Conservation (phyloP, 2,329 filamentous ascomycete species). For the Colletotrichum simmondsii region DNA sequence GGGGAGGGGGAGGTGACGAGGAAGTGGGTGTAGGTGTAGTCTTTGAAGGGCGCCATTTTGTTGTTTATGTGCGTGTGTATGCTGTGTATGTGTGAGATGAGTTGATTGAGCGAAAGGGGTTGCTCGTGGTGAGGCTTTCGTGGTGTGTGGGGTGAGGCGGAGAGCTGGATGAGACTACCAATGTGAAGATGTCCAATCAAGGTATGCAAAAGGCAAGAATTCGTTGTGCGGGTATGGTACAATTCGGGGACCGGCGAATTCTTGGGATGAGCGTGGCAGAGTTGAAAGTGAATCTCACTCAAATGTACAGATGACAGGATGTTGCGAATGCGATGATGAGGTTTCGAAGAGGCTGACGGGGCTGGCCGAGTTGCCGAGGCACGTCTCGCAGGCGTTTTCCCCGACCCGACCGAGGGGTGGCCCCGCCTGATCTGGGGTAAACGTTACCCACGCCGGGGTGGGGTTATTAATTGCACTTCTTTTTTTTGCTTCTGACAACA, state of each 20-base stretch:
- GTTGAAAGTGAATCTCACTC: neutral
- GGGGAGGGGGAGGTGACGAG: slow-evolving; percentile 76
- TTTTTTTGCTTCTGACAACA: slow-evolving; percentile 12
- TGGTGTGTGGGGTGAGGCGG: neutral
- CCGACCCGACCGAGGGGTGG: neutral
- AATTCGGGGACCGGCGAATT: too few relatives aligned
- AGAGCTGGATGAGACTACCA: neutral
- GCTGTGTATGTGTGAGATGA: neutral
- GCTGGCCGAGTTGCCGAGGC: slow-evolving; percentile 32
- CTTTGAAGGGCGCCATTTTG: slow-evolving; percentile 34
- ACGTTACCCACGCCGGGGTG: neutral
- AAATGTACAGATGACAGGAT: slow-evolving; percentile 11
- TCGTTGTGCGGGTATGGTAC: too few relatives aligned
- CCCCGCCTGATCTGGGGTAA: slow-evolving; percentile 31
- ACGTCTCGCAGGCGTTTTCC: slow-evolving; percentile 15
- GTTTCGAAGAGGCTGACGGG: neutral
- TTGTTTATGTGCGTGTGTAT: too few relatives aligned
- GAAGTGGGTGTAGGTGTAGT: slow-evolving; percentile 72
- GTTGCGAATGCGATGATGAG: slow-evolving; percentile 18
- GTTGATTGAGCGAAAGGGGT: neutral
- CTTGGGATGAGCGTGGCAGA: neutral
- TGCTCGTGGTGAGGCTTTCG: neutral
- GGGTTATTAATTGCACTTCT: neutral
- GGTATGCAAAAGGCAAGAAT: too few relatives aligned
- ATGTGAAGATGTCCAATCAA: too few relatives aligned